Percentiles rank a stretch among this genome's conserved stretches.
Conservation (phyloP, 345 rosid species). For the Ricinus communis region DNA sequence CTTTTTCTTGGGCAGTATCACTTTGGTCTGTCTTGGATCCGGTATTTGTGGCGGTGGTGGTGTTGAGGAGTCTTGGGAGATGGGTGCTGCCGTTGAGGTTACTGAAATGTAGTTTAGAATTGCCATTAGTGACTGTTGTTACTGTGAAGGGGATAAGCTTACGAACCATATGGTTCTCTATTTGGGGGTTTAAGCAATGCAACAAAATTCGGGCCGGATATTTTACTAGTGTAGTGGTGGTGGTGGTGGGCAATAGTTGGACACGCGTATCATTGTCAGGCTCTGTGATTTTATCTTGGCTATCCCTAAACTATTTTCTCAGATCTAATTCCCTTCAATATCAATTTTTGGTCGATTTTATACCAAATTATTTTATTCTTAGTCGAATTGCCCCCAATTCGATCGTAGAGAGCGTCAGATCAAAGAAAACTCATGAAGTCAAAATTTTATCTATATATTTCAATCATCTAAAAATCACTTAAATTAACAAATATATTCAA, state of each 20-base stretch:
- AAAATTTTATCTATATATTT: too few relatives aligned
- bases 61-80: conserved; percentile 46
- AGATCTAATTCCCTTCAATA: too few relatives aligned
- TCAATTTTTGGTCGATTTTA: too few relatives aligned
- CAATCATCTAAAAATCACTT: too few relatives aligned
- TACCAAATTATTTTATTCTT: too few relatives aligned
- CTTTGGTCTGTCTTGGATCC: conserved; percentile 54
- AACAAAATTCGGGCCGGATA: neutral
- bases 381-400: too few relatives aligned
- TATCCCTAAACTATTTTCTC: too few relatives aligned
- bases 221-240: neutral
- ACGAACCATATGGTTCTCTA: neutral
- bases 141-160: neutral
- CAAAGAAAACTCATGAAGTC: too few relatives aligned
- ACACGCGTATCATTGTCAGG: neutral
- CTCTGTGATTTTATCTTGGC: too few relatives aligned
- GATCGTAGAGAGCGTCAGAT: too few relatives aligned
- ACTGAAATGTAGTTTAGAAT: conserved; percentile 57
- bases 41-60: conserved; percentile 27
- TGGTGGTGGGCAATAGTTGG: neutral
- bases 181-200: neutral
- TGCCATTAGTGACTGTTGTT: conserved; percentile 43
- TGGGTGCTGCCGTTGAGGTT: conserved; percentile 50
- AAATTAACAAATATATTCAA: too few relatives aligned
- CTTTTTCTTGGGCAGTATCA: conserved; percentile 76